These are phyloP conservation scores for Amanita exitialis DNA, from an alignment of 768 basidiomycete species.

Conservation along the genomic window DNA sequence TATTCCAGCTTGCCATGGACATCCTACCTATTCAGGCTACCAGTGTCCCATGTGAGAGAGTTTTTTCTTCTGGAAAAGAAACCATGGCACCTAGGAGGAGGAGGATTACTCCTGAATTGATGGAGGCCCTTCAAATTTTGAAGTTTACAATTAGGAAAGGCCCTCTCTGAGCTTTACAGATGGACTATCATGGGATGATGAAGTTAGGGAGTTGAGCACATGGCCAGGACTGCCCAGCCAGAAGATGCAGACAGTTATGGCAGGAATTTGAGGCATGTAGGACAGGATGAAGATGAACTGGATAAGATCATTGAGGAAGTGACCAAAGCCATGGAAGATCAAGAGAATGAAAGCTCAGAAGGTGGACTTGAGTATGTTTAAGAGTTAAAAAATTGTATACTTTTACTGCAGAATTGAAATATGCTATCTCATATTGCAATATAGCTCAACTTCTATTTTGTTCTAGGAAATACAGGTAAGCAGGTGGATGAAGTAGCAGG, in stretches of 20 bases:
- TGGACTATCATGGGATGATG: background rate
- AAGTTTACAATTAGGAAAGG: conserved; percentile 19
- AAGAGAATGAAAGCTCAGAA: background rate
- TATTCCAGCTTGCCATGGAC: conserved; percentile 21
- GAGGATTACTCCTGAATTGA: conserved; percentile 12
- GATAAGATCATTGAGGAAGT: background rate
- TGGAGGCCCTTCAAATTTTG: conserved; percentile 20
- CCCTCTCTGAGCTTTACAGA: conserved; percentile 15
- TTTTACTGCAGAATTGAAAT: background rate
- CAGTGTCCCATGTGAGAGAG: conserved; percentile 20
- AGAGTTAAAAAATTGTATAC: background rate
- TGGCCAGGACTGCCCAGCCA: too few relatives aligned
- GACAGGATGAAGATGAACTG: background rate
- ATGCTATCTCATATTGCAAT: background rate
- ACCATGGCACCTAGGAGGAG: conserved; percentile 18
- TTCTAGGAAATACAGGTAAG: background rate
- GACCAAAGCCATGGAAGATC: background rate
- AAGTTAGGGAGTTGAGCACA: background rate
- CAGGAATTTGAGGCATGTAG: background rate
- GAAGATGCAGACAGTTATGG: background rate
- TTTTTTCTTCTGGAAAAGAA: conserved; percentile 21
- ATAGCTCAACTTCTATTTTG: too few relatives aligned
- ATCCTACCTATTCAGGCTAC: conserved; percentile 22
- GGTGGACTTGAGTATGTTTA: background rate
- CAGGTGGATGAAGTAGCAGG: background rate